Base-by-base conservation (phyloP, 805 yeast species). In the Candida pseudoglaebosa region DNA sequence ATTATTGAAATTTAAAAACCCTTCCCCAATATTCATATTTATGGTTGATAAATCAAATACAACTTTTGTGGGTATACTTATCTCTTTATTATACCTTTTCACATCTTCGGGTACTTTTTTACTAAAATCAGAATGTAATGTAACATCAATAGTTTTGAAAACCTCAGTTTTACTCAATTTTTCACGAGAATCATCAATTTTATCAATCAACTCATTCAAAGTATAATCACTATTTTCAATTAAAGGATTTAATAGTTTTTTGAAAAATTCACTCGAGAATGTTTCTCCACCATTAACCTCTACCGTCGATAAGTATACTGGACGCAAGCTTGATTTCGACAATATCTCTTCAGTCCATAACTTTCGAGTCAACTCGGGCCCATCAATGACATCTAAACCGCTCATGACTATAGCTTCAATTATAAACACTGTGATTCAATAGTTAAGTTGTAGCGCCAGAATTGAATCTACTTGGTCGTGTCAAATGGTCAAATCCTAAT, bases 11-110 rank as follows among this genome's bases (percentile, higher is more conserved):
- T 54, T 64, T 21, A 68, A 51, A 36, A 59, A 57, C 3, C 59
- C 62, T 38, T 60, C 62, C 8, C 62, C 68, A 5, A 51, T 44
- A 37, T 61, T 67, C 48, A 59, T 42, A 43, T 54, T 45, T 77
- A 59, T 45, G 4, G 76, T 59, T 6, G 54, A 55, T 29, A 77
- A 53, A 36, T 62, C 62, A 44, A 74, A 57, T 10, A 55, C 56
- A 8, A 77, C 73, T 44, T 67, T 67, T 22, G 79, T 67, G 14
- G 77, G 69, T 16, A 76, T 54, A 12, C 72, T 62, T 35, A 56
- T 61, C 47, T 59, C 75, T 40, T 45, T 55, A 58, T 55, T 65
- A 53, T 56, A 67, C 34, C 42, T 53, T 37, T 41, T 57, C 29
- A 52, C 43, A 18, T 44, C 36, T 13, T 42, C 38, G 16, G 71